A percentile compares a stretch with the other conserved stretches of the same genome.
Evolutionary conservation across 805 yeast genomes (phyloP).

Genomic region (Candida dajiaensis): DNA sequence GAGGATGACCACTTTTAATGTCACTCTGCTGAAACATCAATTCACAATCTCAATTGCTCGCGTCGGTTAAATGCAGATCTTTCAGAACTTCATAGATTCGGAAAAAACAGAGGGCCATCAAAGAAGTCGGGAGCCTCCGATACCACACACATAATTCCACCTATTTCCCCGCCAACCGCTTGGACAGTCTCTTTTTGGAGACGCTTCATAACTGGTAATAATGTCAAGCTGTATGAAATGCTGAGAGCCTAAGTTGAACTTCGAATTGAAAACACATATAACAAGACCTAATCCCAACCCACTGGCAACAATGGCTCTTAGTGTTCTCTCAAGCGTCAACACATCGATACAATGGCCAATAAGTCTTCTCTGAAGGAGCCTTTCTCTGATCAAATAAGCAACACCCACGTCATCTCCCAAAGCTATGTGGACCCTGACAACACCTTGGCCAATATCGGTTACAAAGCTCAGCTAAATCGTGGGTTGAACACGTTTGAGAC

Average conservation of each 20-base stretch:
- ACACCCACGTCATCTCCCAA: neutral
- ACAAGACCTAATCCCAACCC: too few relatives aligned
- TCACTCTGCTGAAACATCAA: too few relatives aligned
- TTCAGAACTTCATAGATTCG: too few relatives aligned
- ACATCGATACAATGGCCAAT: neutral
- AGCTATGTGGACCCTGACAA: slow-evolving; percentile 2
- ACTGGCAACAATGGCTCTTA: too few relatives aligned
- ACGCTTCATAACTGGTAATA: neutral
- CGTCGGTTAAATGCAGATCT: too few relatives aligned
- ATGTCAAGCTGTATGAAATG: neutral
- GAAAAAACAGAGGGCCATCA: too few relatives aligned
- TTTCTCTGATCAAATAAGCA: neutral
- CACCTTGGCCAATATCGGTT: slow-evolving; percentile 39
- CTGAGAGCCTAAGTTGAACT: too few relatives aligned
- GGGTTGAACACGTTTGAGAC: slow-evolving; percentile 51
- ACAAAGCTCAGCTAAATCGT: slow-evolving; percentile 57
- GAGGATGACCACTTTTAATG: too few relatives aligned
- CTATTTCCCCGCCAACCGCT: neutral
- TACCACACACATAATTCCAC: neutral
- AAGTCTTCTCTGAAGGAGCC: neutral
- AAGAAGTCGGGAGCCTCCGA: neutral
- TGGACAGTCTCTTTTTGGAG: neutral
- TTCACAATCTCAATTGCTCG: too few relatives aligned
- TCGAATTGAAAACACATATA: neutral
- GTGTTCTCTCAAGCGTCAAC: neutral